Base-by-base conservation (phyloP, 495 filamentous ascomycete species). In the Trichoderma erinaceum region DNA sequence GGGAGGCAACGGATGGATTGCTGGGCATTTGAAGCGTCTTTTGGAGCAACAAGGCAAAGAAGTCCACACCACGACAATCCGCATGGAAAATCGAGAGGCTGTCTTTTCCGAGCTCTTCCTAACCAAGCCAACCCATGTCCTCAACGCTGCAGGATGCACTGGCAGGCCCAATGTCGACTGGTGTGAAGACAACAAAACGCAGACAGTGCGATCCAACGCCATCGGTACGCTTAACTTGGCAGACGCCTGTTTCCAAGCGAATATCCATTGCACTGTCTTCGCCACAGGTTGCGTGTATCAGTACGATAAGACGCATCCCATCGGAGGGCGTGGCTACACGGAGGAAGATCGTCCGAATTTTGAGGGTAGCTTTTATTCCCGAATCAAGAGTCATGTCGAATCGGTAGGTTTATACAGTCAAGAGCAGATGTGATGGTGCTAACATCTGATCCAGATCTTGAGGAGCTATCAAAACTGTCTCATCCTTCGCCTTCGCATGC, bases 111-210 rank as follows among this genome's bases (percentile, higher is more conserved):
- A 85, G 70, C 79, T 89, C 27, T 79, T 86, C 67, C 78, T 74
- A 67, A 74, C 86, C 70, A 84, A 83, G 72, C 87, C 87, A 61
- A 88, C 85, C 4, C 85, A 89, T 69, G 86, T 89, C 41, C 75
- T 89, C 56, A 88, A 88, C 73, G 83, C 83, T 69, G 87, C 87
- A 61, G 87, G 87, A 38, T 86, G 83, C 69, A 89, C 87, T n/a
- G 87, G 87, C 48, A 83, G 87, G 25, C 87, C 87, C 65, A 89
- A 89, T 69, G 86, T 89, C 71, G 87, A 89, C 76, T 89, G 87
- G 87, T 89, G 87, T 71, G 87, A 89, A 76, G 86, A 87, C 71
- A 84, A 89, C 76, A 86, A 81, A 74, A 82, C 87, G 73, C 82
- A 84, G 44, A 89, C 86, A 46, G 82, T 89, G 71, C 77, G 86